These are phyloP conservation scores for Cyathus striatus DNA, from an alignment of 768 basidiomycete species.

Conservation along the genomic window DNA sequence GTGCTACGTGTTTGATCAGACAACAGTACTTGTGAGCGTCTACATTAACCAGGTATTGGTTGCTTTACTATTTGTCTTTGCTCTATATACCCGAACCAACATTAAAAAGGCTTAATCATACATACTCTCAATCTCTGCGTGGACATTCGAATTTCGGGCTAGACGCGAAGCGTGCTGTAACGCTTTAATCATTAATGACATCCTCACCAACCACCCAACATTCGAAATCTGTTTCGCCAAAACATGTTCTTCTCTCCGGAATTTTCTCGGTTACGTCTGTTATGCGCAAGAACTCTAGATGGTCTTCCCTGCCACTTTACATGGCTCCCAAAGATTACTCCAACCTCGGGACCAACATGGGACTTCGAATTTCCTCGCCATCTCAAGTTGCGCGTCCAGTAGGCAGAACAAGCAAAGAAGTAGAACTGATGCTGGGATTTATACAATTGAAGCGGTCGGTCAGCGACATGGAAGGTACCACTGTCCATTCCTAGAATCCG, in stretches of 20 bases:
- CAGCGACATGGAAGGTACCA: constrained; percentile 60
- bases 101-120: too few species aligned
- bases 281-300: constrained; percentile 98
- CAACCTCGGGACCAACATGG: constrained; percentile 68
- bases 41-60: too few species aligned
- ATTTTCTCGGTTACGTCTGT: constrained; percentile 86
- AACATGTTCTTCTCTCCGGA: constrained; percentile 85
- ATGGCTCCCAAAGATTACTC: constrained; percentile 60
- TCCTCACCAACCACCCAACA: constrained; percentile 13
- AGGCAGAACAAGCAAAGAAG: constrained; percentile 59
- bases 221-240: constrained; percentile 35
- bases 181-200: constrained; percentile 13
- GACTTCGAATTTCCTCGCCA: constrained; percentile 59
- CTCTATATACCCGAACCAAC: too few species aligned
- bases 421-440: constrained; percentile 87
- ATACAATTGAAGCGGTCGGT: constrained; percentile 76
- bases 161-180: too few species aligned
- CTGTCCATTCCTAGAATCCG: too few species aligned
- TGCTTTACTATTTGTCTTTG: too few species aligned
- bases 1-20: too few species aligned
- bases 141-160: too few species aligned
- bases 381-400: constrained; percentile 34
- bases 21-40: too few species aligned
- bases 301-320: constrained; percentile 74
- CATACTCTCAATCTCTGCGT: too few species aligned